phyloP scores from a whole-genome alignment of 1,284 basidiomycete species.

The Ustilago trichophora region DNA sequence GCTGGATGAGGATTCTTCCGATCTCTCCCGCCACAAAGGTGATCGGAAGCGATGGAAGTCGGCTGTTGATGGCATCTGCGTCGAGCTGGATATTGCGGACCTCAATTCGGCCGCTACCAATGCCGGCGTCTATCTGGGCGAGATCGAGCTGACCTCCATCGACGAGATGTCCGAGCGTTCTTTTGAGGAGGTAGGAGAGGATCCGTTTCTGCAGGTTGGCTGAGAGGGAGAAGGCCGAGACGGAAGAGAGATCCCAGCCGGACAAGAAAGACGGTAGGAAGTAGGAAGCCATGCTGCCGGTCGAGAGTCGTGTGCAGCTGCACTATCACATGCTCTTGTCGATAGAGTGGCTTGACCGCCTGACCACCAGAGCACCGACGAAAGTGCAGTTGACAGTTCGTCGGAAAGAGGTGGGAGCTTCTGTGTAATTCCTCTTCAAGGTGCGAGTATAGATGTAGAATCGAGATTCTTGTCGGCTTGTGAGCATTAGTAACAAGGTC shows the following conservation, averaged over 20 bases:
- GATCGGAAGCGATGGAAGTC: constrained; percentile 71
- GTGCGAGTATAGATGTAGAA: too few relatives aligned
- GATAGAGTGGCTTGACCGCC: constrained; percentile 13
- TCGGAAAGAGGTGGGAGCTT: not conserved
- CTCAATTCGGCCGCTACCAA: constrained; percentile 86
- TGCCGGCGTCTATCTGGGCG: constrained; percentile 87
- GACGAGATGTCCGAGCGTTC: constrained; percentile 83
- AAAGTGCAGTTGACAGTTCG: too few relatives aligned
- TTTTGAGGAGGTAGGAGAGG: constrained; percentile 85
- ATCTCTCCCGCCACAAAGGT: constrained; percentile 75
- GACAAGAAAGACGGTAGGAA: constrained; percentile 40
- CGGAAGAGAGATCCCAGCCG: constrained; percentile 42
- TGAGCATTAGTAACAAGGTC: too few relatives aligned
- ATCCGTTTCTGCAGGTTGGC: constrained; percentile 86
- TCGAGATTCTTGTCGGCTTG: too few relatives aligned
- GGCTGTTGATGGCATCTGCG: constrained; percentile 65
- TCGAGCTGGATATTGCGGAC: constrained; percentile 84
- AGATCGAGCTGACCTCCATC: constrained; percentile 86
- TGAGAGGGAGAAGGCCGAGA: constrained; percentile 70
- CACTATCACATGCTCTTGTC: too few relatives aligned
- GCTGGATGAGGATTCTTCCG: constrained; percentile 48
- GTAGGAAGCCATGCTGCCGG: constrained; percentile 45
- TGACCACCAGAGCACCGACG: not conserved
- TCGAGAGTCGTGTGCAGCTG: too few relatives aligned
- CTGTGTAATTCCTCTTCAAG: too few relatives aligned